Conservation (phyloP, 441 rosid genomes). For the Populus hybrid region DNA sequence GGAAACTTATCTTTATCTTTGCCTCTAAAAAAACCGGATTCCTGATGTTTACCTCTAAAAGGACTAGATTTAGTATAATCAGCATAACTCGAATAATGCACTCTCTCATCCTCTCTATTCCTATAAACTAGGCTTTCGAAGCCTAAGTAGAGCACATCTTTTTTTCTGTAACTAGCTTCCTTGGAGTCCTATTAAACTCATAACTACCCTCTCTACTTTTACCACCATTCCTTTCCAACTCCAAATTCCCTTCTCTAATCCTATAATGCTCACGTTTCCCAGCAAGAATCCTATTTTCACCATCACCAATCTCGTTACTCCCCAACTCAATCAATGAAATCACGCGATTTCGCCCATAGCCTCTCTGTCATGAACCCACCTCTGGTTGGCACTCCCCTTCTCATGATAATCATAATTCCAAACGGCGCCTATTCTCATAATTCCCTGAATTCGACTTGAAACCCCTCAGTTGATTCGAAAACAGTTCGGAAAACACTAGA, state of each 20-base stretch:
- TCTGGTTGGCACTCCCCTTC: conserved; percentile 32
- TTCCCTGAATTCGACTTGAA: conserved; percentile 30
- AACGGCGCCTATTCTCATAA: conserved; percentile 30
- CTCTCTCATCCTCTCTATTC: conserved; percentile 48
- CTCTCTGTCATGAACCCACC: conserved; percentile 38
- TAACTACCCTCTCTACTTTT: conserved; percentile 51
- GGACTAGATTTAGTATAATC: conserved; percentile 44
- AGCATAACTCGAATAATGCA: conserved; percentile 31
- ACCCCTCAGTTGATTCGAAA: conserved; percentile 24
- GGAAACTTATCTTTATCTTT: conserved; percentile 54
- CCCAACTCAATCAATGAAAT: conserved; percentile 30
- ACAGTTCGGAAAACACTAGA: conserved; percentile 35
- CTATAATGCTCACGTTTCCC: conserved; percentile 43
- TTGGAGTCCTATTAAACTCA: no score
- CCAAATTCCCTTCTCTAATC: conserved; percentile 24
- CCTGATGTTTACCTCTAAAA: conserved; percentile 32
- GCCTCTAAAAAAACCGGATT: conserved; percentile 41
- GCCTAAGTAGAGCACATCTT: no score
- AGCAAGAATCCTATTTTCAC: no score
- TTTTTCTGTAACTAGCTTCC: no score
- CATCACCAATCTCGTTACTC: conserved; percentile 24
- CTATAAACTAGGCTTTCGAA: no score
- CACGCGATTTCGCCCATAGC: conserved; percentile 9
- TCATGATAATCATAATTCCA: conserved; percentile 10
- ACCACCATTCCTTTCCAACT: conserved; percentile 37